Conservation (phyloP, 345 rosid species). For the Citrus unshiu region DNA sequence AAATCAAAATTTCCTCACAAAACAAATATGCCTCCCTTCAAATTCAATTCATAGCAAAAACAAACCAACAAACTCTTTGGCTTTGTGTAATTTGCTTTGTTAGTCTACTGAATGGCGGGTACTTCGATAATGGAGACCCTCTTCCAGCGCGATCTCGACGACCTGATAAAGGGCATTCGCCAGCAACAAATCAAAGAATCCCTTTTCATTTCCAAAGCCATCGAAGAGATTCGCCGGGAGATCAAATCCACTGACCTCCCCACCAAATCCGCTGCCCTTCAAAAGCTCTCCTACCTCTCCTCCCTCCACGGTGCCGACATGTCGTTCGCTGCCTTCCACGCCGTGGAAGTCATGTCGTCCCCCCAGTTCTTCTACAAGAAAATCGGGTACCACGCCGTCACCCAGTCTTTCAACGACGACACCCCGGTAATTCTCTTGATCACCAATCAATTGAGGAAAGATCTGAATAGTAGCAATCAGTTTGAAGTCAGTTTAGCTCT, state of each 20-base stretch:
- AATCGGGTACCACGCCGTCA: conserved; percentile 73
- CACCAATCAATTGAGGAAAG: conserved; percentile 87
- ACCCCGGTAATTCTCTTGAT: conserved; percentile 79
- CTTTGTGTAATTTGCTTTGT: neutral
- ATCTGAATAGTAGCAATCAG: conserved; percentile 61
- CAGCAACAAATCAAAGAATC: conserved; percentile 57
- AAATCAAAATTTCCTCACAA: neutral
- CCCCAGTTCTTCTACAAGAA: conserved; percentile 67
- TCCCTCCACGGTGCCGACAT: conserved; percentile 71
- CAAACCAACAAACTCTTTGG: neutral
- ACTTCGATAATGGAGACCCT: conserved; percentile 79
- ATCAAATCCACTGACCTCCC: conserved; percentile 74
- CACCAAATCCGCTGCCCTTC: conserved; percentile 85
- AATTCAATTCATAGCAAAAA: neutral
- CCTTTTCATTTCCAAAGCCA: conserved; percentile 55
- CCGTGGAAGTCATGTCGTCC: conserved; percentile 82
- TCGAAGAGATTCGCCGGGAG: conserved; percentile 90
- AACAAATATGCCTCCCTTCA: neutral
- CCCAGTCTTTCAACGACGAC: conserved; percentile 76
- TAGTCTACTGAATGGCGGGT: conserved; percentile 39
- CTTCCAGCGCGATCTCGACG: conserved; percentile 86
- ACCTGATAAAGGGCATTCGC: conserved; percentile 79
- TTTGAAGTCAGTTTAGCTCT: conserved; percentile 82
- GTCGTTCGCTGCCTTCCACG: conserved; percentile 89
- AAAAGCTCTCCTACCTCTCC: conserved; percentile 77